Evolutionary conservation across 2,329 filamentous ascomycete species (phyloP), one percentile per base, ranked within the genome.

Genomic region (Emmonsiellopsis sp.): DNA sequence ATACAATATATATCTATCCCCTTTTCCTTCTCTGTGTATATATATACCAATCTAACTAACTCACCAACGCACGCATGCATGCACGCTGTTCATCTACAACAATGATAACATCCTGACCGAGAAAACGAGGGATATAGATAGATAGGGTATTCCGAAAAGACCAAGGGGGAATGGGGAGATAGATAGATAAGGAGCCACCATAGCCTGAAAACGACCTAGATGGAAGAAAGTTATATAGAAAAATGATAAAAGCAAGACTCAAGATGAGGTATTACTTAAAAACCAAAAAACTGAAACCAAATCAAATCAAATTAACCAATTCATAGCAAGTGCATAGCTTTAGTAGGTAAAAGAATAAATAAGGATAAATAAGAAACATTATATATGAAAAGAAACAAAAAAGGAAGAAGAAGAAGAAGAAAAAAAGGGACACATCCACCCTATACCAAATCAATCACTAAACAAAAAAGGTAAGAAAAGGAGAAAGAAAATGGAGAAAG

Each of bases 401-500:
- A 26, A 9, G 9, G 35, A 43, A 31, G 11, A 34, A 42, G 26
- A 44, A 47, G 15, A 53, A 37, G 3, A 41, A 40, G 8, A 32
- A 11, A 42, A 16, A 30, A 51, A n/a, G 8, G 8, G n/a, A 42
- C 9, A 44, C 11, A n/a, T 41, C 13, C 13, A 10, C 35, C 10
- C 10, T 10, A 8, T 15, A 26, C 34, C 20, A 34, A 34, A 13
- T 20, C 13, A 26, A n/a, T 35, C 13, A 9, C 7, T 35, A 15
- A 38, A 6, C n/a, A 40, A 48, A 51, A 54, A 42, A 51, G 15
- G 45, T 46, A 56, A 51, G 43, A 51, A 52, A 31, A 57, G 48
- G 26, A 43, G 47, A 26, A 50, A 50, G 56, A 49, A 54, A 42
- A 49, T 47, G 42, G 52, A 55, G 55, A 53, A 40, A 26, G 20